phyloP scores from a whole-genome alignment of 768 basidiomycete species.

The Collybia mongolica region DNA sequence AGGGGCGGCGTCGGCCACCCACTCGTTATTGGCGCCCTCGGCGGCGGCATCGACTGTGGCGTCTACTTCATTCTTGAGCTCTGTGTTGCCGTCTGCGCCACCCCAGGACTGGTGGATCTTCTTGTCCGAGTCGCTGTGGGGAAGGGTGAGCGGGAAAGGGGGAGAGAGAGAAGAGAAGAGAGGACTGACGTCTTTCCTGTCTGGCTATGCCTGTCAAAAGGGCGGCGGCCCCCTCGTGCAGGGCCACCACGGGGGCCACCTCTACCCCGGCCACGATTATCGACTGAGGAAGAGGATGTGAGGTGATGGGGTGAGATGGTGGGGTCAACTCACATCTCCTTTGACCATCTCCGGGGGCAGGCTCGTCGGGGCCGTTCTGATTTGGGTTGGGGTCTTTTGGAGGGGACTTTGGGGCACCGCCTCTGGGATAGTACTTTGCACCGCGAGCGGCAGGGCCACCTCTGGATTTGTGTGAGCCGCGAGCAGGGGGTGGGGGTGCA shows the following conservation, averaged over 20 bases:
- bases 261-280: slow-evolving; percentile 47
- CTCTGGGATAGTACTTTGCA: slow-evolving; percentile 70
- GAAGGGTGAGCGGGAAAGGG: neutral
- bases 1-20: slow-evolving; percentile 52
- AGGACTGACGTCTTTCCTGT: slow-evolving; percentile 76
- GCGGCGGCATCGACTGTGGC: slow-evolving; percentile 69
- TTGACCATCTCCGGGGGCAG: slow-evolving; percentile 28
- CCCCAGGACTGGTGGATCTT: slow-evolving; percentile 96
- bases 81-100: slow-evolving; percentile 81
- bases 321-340: slow-evolving; percentile 33
- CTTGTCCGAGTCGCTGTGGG: slow-evolving; percentile 85
- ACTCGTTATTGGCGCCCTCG: slow-evolving; percentile 39
- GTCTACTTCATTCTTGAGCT: slow-evolving; percentile 78
- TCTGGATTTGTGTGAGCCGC: slow-evolving; percentile 42
- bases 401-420: slow-evolving; percentile 40
- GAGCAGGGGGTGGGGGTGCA: slow-evolving; percentile 38
- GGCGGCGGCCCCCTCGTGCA: slow-evolving; percentile 64
- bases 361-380: slow-evolving; percentile 43
- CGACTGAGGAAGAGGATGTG: slow-evolving; percentile 36
- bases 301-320: slow-evolving; percentile 6
- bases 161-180: slow-evolving; percentile 3
- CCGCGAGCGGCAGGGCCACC: slow-evolving; percentile 63
- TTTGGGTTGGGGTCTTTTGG: slow-evolving; percentile 32
- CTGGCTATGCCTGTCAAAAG: slow-evolving; percentile 83
- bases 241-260: slow-evolving; percentile 45